These are phyloP conservation scores for Sporothrix phasma DNA, from an alignment of 2,329 filamentous ascomycete species.

Conservation along the genomic window DNA sequence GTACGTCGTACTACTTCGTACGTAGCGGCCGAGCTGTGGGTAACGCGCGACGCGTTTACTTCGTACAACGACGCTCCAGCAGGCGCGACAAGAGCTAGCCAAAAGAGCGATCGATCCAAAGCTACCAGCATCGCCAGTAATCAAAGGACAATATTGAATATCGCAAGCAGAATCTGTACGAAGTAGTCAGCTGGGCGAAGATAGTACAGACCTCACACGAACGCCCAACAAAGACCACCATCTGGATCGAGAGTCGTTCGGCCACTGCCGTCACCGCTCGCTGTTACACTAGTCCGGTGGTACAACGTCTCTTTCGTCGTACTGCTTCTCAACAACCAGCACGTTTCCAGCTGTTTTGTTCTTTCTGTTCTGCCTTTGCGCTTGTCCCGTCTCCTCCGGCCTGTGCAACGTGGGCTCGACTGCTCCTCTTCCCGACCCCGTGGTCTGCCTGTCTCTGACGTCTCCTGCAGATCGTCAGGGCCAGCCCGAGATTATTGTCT, in stretches of 20 bases:
- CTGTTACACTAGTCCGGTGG: background rate
- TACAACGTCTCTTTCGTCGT: background rate
- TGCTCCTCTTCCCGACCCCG: background rate
- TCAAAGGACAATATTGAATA: background rate
- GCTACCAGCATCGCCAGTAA: background rate
- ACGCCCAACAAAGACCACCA: background rate
- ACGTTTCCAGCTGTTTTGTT: background rate
- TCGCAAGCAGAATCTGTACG: too few relatives aligned
- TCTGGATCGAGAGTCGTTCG: background rate
- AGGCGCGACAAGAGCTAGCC: background rate
- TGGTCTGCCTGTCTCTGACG: constrained; percentile 5
- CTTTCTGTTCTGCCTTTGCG: background rate
- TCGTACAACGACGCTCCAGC: constrained; percentile 4
- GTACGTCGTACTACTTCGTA: too few relatives aligned
- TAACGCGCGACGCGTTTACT: constrained; percentile 8
- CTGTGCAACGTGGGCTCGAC: background rate
- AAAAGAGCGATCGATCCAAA: background rate
- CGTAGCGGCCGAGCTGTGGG: too few relatives aligned
- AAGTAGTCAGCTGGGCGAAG: too few relatives aligned
- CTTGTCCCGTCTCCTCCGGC: background rate
- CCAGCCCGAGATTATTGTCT: background rate
- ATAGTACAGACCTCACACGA: too few relatives aligned
- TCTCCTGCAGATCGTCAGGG: constrained; percentile 9
- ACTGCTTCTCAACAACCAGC: background rate
- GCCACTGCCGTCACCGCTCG: background rate